A percentile compares a stretch with the other conserved stretches of the same genome.
Conservation (phyloP, 306 rosid genomes). For the Neltuma alba region DNA sequence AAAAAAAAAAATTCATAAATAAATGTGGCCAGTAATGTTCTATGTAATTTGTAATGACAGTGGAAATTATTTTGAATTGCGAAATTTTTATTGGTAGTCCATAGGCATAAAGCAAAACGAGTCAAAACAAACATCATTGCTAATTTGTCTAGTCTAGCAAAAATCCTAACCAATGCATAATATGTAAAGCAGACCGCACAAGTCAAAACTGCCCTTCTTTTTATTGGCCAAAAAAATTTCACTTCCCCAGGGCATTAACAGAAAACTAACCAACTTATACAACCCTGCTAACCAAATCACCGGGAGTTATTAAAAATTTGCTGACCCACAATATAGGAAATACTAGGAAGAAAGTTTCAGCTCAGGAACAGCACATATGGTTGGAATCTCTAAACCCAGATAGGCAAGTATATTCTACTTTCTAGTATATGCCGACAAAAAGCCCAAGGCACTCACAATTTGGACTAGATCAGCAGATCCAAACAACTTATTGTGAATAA, state of each 20-base stretch:
- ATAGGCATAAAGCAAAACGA: not conserved
- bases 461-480: slow-evolving; percentile 68
- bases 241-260: not conserved
- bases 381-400: not conserved
- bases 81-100: not conserved
- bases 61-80: not conserved
- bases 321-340: not conserved
- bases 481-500: slow-evolving; percentile 70
- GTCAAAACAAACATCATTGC: not conserved
- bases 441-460: slow-evolving; percentile 55
- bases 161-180: not conserved
- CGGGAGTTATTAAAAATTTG: not conserved
- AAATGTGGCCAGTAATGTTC: not conserved
- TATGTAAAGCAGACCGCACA: not conserved
- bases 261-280: not conserved
- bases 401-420: slow-evolving; percentile 16
- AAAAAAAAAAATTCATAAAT: not conserved
- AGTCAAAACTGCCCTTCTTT: not conserved
- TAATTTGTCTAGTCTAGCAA: not conserved
- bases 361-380: slow-evolving; percentile 7
- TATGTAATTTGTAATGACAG: not conserved
- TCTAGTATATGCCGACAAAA: not conserved
- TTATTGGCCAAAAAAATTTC: not conserved
- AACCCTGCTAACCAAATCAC: not conserved
- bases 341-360: not conserved